Base-by-base conservation (phyloP, 2,329 filamentous ascomycete genomes). In the Periglandula ipomoeae region DNA sequence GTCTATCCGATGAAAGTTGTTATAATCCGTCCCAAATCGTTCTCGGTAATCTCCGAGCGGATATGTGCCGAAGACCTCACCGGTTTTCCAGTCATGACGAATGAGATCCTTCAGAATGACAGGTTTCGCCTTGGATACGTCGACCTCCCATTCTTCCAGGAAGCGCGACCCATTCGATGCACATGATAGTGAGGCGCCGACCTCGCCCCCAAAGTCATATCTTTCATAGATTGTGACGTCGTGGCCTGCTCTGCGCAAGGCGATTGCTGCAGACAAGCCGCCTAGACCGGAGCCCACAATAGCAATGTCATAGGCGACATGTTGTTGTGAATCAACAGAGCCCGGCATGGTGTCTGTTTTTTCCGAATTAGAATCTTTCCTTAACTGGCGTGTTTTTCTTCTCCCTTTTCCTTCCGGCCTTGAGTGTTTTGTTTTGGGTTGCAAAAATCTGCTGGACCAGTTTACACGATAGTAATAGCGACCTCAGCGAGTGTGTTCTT, bases 91-190 rank as follows among this genome's bases (percentile, higher is more conserved):
- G 60, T 83, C 78, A 6, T 75, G 75, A 53, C 77, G 79, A 63
- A 84, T 82, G 42, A 84, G 68, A 53, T 76, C 76, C 57, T 70
- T 70, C 47, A 84, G 63, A 3, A 83, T 64, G 2, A 84, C 81
- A 0, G 79, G 79, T 48, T 79, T 73, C 15, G 79, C 81, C 51
- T 75, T 75, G 17, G 65, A 63, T 5, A 84, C 65, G 59, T 84
- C 74, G 3, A 84, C 75, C 0, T 67, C 69, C 81, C 81, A 84
- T 57, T 81, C 76, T 48, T 79, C 70, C 6, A 84, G 64, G 76
- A 79, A 84, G 39, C 76, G 71, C 1, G 79, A 80, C 3, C 79
- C 81, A 52, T 84, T 84, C 3, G 81, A 79, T 6, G 81, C 80
- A 53, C 79, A 81, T 3, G 73, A 78, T 2, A 82, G 70, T 2